These are phyloP conservation scores for Thecamonas trahens DNA, from an alignment of 78 protist genomes.

Conservation along the genomic window DNA sequence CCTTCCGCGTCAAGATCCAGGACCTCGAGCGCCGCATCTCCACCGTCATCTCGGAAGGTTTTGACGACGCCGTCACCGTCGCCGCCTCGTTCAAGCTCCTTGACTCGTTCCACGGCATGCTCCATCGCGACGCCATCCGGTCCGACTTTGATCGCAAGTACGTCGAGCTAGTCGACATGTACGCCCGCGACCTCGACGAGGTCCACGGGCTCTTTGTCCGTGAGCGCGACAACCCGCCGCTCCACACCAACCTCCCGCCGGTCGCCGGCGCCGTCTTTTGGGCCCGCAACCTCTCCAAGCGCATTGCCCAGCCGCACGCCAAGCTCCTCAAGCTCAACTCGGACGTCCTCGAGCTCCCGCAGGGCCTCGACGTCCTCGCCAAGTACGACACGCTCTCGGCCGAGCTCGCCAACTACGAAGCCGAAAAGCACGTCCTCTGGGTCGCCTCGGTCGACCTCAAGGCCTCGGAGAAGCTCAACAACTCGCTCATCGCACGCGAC, in stretches of 20 bases:
- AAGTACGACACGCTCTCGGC: not conserved
- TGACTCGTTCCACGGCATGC: conserved; percentile 19
- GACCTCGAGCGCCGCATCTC: conserved; percentile 26
- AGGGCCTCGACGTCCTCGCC: not conserved
- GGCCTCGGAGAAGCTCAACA: conserved; percentile 4
- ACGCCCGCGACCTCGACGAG: not conserved
- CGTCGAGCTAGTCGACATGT: conserved; percentile 5
- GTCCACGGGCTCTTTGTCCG: conserved; percentile 12
- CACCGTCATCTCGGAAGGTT: not conserved
- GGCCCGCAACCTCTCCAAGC: conserved; percentile 29
- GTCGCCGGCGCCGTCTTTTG: conserved; percentile 47
- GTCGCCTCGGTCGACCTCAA: not conserved
- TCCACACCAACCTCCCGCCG: conserved; percentile 43
- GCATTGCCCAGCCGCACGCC: conserved; percentile 28
- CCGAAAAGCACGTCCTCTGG: conserved; percentile 1
- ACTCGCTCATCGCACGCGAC: conserved; percentile 21
- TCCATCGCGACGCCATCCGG: conserved; percentile 14
- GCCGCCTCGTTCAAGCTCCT: conserved; percentile 17
- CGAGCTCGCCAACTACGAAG: not conserved
- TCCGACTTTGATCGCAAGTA: not conserved
- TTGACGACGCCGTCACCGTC: conserved; percentile 3
- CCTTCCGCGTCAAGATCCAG: not conserved
- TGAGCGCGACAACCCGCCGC: conserved; percentile 33
- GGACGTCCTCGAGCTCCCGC: not conserved
- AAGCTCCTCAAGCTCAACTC: not conserved